Conservation (phyloP, 352 stramenopile genomes). For the Phytophthora pisi region DNA sequence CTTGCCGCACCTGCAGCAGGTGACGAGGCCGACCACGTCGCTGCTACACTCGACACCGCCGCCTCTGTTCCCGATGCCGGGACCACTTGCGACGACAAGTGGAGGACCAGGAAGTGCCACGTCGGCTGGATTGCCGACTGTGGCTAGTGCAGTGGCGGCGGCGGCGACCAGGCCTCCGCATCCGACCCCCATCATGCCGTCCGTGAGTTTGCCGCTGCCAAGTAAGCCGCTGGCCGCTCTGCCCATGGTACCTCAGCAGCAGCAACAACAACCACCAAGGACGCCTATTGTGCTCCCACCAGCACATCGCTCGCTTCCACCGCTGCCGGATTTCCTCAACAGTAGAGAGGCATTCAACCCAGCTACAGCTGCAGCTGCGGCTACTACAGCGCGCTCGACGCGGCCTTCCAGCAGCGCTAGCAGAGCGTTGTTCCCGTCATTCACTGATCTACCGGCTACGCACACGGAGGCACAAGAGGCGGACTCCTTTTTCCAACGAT, state of each 20-base stretch:
- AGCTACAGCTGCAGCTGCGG: constrained; percentile 23
- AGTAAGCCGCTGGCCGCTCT: constrained; percentile 30
- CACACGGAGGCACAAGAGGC: constrained; percentile 47
- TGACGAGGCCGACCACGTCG: constrained; percentile 54
- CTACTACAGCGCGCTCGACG: constrained; percentile 15
- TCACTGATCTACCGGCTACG: constrained; percentile 43
- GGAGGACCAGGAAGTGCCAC: constrained; percentile 5
- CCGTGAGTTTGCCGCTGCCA: constrained; percentile 38
- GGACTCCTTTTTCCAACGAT: constrained; percentile 55
- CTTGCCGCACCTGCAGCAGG: constrained; percentile 57
- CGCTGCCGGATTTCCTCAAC: constrained; percentile 70
- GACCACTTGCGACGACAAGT: not conserved
- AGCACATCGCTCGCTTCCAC: constrained; percentile 56
- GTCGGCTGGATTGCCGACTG: constrained; percentile 28
- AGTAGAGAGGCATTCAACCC: constrained; percentile 67
- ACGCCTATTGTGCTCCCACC: constrained; percentile 63
- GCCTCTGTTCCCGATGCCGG: constrained; percentile 37
- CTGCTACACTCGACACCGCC: constrained; percentile 45
- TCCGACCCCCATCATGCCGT: constrained; percentile 34
- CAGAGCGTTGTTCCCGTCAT: constrained; percentile 53
- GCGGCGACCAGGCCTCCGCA: constrained; percentile 31
- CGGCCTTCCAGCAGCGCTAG: constrained; percentile 23
- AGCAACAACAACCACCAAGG: constrained; percentile 32
- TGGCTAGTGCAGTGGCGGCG: constrained; percentile 28
- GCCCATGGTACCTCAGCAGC: constrained; percentile 28